A percentile compares a stretch with the other conserved stretches of the same genome.
Evolutionary conservation across 345 rosid species (phyloP).

Genomic region (Bretschneidera sinensis): DNA sequence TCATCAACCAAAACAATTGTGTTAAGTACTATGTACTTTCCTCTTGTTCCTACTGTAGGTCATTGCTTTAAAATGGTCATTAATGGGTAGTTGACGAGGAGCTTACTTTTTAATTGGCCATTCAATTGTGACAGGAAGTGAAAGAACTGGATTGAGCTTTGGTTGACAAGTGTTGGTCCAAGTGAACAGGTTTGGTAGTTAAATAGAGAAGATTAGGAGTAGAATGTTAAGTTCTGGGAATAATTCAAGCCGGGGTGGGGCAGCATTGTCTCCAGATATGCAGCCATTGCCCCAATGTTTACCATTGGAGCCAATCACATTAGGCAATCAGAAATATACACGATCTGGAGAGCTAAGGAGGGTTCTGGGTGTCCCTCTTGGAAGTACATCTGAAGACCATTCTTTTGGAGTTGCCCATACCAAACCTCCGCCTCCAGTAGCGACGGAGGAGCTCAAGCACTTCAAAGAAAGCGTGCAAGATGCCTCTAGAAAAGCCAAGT

Average conservation of each 20-base stretch:
- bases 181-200: slow-evolving; percentile 10
- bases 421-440: slow-evolving; percentile 58
- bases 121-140: not conserved
- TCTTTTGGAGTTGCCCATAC: slow-evolving; percentile 54
- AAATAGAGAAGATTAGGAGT: slow-evolving; percentile 20
- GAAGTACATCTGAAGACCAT: slow-evolving; percentile 58
- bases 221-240: slow-evolving; percentile 57
- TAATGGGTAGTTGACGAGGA: too few species aligned
- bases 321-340: slow-evolving; percentile 57
- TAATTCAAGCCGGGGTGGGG: slow-evolving; percentile 46
- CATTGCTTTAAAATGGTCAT: too few species aligned
- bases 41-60: too few species aligned
- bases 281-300: slow-evolving; percentile 58
- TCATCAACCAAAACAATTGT: too few species aligned
- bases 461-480: slow-evolving; percentile 85
- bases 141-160: not conserved
- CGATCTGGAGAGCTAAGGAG: slow-evolving; percentile 81
- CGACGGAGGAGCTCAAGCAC: slow-evolving; percentile 76
- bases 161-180: not conserved
- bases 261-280: slow-evolving; percentile 48
- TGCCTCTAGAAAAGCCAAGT: slow-evolving; percentile 77
- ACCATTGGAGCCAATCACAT: slow-evolving; percentile 70
- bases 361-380: slow-evolving; percentile 60
- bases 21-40: too few species aligned
- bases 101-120: not conserved